Conservation (phyloP, 1,139 yeast genomes). For the Chernovozyma aurita region DNA sequence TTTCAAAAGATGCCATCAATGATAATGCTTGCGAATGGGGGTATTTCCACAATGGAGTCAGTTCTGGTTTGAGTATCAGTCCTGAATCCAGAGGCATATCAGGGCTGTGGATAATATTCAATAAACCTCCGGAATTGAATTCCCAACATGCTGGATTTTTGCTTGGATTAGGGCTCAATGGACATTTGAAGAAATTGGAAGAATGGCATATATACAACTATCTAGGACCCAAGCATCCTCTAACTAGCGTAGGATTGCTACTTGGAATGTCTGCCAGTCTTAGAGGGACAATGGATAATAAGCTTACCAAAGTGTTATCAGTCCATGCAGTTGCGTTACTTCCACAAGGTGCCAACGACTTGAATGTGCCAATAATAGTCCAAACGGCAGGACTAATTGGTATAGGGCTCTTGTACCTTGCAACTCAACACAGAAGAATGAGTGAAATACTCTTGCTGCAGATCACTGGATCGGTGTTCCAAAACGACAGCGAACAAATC, state of each 20-base stretch:
- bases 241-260: constrained; percentile 80
- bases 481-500: constrained; percentile 53
- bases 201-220: constrained; percentile 98
- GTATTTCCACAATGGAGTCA: constrained; percentile 86
- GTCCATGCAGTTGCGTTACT: constrained; percentile 90
- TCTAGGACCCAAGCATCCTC: constrained; percentile 82
- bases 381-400: constrained; percentile 93
- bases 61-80: constrained; percentile 79
- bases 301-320: constrained; percentile 82
- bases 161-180: constrained; percentile 88
- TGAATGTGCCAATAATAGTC: constrained; percentile 77
- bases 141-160: constrained; percentile 93
- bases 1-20: constrained; percentile 53
- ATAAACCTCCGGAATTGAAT: constrained; percentile 66
- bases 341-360: constrained; percentile 87
- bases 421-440: constrained; percentile 82
- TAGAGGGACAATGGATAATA: constrained; percentile 78
- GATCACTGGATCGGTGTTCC: constrained; percentile 50
- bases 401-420: constrained; percentile 76
- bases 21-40: constrained; percentile 71
- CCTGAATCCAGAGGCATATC: constrained; percentile 65
- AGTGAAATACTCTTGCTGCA: constrained; percentile 75
- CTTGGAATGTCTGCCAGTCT: constrained; percentile 93
- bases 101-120: constrained; percentile 91
- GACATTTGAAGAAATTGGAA: constrained; percentile 76